A percentile compares a stretch with the other conserved stretches of the same genome.
Conservation (phyloP, 106 monocot genomes). For the Xerophyta viscosa region DNA sequence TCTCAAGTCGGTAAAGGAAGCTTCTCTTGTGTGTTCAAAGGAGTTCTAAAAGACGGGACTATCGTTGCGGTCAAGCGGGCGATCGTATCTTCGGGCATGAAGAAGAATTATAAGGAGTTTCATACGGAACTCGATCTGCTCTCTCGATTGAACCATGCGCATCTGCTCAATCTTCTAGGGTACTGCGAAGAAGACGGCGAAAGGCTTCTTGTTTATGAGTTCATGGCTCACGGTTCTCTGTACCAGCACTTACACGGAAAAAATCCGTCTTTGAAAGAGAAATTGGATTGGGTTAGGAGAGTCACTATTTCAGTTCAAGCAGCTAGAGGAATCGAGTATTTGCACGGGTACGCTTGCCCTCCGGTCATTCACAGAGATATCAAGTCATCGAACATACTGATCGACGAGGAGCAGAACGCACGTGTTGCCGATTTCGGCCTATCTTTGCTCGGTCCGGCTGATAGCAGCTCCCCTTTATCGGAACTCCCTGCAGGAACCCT, state of each 20-base stretch:
- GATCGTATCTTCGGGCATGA: conserved; percentile 40
- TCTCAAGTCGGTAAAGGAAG: conserved; percentile 90
- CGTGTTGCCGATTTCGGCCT: conserved; percentile 94
- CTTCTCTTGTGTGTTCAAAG: conserved; percentile 95
- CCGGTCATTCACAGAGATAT: conserved; percentile 97
- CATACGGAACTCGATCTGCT: conserved; percentile 88
- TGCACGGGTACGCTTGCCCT: conserved; percentile 98
- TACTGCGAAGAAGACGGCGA: conserved; percentile 93
- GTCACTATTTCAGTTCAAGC: conserved; percentile 97
- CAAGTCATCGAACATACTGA: conserved; percentile 97
- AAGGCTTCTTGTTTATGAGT: conserved; percentile 93
- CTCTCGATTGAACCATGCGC: conserved; percentile 91
- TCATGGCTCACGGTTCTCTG: conserved; percentile 96
- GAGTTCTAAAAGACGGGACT: conserved; percentile 75
- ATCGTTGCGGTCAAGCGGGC: conserved; percentile 92
- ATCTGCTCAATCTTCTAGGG: conserved; percentile 84
- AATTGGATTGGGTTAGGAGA: conserved; percentile 69
- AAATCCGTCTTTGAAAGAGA: conserved; percentile 38
- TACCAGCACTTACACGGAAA: conserved; percentile 94
- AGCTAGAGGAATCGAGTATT: conserved; percentile 88
- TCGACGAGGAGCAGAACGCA: conserved; percentile 96
- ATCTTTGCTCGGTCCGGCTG: conserved; percentile 75
- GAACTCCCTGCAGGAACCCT: conserved; percentile 96
- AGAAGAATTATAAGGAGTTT: conserved; percentile 87
- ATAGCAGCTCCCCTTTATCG: conserved; percentile 66